Evolutionary conservation across 2,329 filamentous ascomycete genomes (phyloP), one percentile per base, ranked within the genome.

Genomic region (Teratosphaeria pseudoeucalypti): DNA sequence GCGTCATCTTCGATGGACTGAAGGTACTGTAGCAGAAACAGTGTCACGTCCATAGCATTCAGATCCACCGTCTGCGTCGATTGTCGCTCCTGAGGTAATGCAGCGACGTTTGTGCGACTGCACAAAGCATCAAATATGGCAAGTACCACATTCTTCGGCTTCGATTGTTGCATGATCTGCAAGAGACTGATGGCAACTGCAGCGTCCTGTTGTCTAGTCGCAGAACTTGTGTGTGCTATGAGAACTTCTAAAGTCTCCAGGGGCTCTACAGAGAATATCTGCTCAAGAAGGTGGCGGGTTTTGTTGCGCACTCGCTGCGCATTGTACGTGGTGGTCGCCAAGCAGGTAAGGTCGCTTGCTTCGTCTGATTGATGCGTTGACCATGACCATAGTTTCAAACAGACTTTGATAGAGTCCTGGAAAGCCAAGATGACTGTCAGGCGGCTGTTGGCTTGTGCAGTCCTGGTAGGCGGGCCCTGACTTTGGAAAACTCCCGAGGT

Each of bases 111-210:
- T 0, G 91, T 95, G 34, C 95, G 86, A 70, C 91, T 96, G 71
- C 96, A 97, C 14, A 99, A 89, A 2, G 92, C 89, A 74, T 97
- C 95, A 77, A 99, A 96, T 4, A 97, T 86, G 0, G 92, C 91
- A 0, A 94, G 92, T 54, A 97, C 89, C 0, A 91, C 91, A 71
- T 95, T 89, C 71, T 92, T 91, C 0, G 94, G 94, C 57, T 91
- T 84, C 3, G 91, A 95, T 2, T 90, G 91, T 69, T 96, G 92
- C 47, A 99, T 81, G 3, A 94, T 92, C 63, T 96, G 90, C 23
- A 99, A 81, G 34, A 99, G 80, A 66, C 89, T 90, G 71, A 97
- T 88, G 12, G 96, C 85, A 57, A 89, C 84, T 2, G 77, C 76
- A 14, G 65, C 64, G 52, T 67, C 61, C 12, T 56, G 34, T 1